Conservation (phyloP, 163 green algal genomes). For the Coccomyxa subellipsoidea region DNA sequence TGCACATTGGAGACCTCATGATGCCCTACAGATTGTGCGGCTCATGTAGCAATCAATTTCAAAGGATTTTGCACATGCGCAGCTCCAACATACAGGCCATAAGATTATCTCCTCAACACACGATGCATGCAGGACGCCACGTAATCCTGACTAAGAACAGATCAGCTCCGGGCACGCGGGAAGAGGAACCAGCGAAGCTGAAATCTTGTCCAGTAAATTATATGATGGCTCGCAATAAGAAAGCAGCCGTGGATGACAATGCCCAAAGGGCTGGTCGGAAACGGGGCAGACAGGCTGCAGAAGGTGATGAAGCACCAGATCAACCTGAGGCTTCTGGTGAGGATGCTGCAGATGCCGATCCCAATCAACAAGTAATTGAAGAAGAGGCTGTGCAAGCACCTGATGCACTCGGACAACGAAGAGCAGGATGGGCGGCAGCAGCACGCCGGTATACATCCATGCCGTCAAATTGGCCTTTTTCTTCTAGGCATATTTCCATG, state of each 20-base stretch:
- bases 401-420: background rate
- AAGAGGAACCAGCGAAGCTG: background rate
- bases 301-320: background rate
- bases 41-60: no score
- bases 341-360: background rate
- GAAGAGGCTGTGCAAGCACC: background rate
- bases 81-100: no score
- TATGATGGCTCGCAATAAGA: background rate
- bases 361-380: background rate
- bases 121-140: background rate
- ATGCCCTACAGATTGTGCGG: no score
- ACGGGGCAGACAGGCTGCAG: background rate
- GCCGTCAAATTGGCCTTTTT: background rate
- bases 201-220: no score
- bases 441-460: background rate
- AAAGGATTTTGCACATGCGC: no score
- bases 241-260: background rate
- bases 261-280: background rate
- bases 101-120: no score
- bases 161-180: no score
- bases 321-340: background rate
- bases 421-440: background rate
- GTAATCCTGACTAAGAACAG: background rate
- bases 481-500: background rate
- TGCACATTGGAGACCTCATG: no score